phyloP scores from a whole-genome alignment of 805 yeast genomes.

The Kodamaea leandrae region DNA sequence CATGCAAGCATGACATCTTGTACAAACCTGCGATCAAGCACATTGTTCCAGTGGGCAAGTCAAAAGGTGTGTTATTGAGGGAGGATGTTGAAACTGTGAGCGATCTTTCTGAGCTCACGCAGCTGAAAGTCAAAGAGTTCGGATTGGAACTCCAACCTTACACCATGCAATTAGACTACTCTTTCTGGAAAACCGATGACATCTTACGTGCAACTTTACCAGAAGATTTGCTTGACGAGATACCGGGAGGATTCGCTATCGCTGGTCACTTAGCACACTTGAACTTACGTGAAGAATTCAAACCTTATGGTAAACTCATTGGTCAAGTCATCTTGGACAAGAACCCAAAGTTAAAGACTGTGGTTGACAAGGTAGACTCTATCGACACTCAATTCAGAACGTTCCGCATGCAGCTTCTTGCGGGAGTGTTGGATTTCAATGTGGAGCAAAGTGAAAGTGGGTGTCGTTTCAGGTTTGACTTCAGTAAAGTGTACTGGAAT shows the following conservation, averaged over 20 bases:
- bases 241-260: conserved; percentile 87
- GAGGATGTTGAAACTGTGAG: conserved; percentile 45
- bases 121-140: conserved; percentile 45
- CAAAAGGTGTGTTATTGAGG: conserved; percentile 59
- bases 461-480: conserved; percentile 83
- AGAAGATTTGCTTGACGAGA: conserved; percentile 59
- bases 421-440: conserved; percentile 71
- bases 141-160: conserved; percentile 51
- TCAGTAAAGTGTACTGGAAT: conserved; percentile 95
- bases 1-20: conserved; percentile 58
- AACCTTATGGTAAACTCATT: conserved; percentile 75
- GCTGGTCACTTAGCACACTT: conserved; percentile 97
- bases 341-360: conserved; percentile 76
- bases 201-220: conserved; percentile 78
- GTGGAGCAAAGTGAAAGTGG: conserved; percentile 89
- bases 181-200: conserved; percentile 89
- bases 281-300: conserved; percentile 78
- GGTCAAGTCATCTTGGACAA: conserved; percentile 92
- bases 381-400: conserved; percentile 89
- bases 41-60: conserved; percentile 44
- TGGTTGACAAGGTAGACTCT: conserved; percentile 85
- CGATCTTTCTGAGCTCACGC: conserved; percentile 41
- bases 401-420: conserved; percentile 88
- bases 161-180: conserved; percentile 58
- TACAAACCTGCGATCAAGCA: conserved; percentile 69